Base-by-base conservation (phyloP, 73 alveolate species). In the Stentor coeruleus region DNA sequence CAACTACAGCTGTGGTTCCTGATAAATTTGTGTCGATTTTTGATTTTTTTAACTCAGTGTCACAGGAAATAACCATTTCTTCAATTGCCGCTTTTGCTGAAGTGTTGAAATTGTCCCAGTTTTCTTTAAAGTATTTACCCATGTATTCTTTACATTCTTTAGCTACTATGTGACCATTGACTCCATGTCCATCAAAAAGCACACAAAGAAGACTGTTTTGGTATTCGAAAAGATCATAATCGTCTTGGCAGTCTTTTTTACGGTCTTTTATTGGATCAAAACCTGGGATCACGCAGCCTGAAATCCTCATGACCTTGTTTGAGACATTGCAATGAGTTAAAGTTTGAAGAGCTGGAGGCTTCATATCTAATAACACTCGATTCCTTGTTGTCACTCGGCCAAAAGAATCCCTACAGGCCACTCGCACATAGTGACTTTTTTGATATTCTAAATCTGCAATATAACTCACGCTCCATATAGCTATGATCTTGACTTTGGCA, bases 201-300 rank as follows among this genome's bases (percentile, higher is more conserved):
- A 37, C 81, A 37, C 59, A 75, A n/a, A 75, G n/a, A 39, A 75
- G n/a, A 2, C 2, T n/a, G 30, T 75, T 2, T 31, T 15, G 1
- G 74, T 35, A 14, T 14, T 30, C 30, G 20, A 40, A 11, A 40
- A 37, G 33, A 33, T 20, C 20, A 33, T 26, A 75, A 37, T 75
- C 33, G 72, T 75, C 83, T 39, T 75, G 59, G 72, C 83, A 75
- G n/a, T 31, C 31, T 75, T 39, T 40, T 15, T 14, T 40, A 15
- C 26, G 58, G 59, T 35, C 26, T 75, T 15, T n/a, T 20, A 28
- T 6, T 20, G 66, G 66, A 75, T 75, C 83, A 75, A 75, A 37
- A 6, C 83, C 83, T 0, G 83, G 83, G 14, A 75, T 14, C 26
- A 75, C 66, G 84, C 83, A 75, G 33, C 83, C 83, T 20, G 83